phyloP scores from a whole-genome alignment of 73 alveolate genomes.

The Durusdinium trenchii region DNA sequence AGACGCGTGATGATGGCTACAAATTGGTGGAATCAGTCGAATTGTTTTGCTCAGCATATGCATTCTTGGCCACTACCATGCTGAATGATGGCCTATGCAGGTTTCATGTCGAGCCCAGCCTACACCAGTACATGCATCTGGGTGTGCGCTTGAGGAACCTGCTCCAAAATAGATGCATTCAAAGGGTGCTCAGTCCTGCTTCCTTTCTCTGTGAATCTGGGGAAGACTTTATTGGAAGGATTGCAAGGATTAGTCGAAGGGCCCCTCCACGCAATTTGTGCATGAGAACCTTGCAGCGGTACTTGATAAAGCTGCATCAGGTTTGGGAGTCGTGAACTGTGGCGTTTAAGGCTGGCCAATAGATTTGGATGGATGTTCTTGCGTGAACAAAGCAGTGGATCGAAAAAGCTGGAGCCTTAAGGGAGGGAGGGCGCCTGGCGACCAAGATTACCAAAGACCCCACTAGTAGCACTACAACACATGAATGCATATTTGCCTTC shows the following conservation, averaged over 20 bases:
- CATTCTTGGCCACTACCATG: background rate
- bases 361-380: no score
- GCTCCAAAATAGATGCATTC: background rate
- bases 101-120: background rate
- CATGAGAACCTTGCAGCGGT: background rate
- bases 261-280: background rate
- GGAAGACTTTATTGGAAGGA: slow-evolving; percentile 18
- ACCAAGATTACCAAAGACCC: background rate
- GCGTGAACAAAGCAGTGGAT: background rate
- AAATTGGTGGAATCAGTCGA: background rate
- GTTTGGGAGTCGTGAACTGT: no score
- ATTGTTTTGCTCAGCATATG: background rate
- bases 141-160: background rate
- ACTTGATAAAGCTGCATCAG: background rate
- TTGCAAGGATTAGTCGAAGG: background rate
- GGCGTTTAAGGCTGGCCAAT: no score
- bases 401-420: background rate
- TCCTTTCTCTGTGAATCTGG: slow-evolving; percentile 24
- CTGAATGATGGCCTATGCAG: background rate
- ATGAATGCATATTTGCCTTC: background rate
- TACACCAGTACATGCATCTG: background rate
- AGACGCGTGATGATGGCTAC: background rate
- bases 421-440: background rate
- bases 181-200: background rate
- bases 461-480: background rate